Conservation (phyloP, 495 filamentous ascomycete species). For the Trichocladium uniseriatum region DNA sequence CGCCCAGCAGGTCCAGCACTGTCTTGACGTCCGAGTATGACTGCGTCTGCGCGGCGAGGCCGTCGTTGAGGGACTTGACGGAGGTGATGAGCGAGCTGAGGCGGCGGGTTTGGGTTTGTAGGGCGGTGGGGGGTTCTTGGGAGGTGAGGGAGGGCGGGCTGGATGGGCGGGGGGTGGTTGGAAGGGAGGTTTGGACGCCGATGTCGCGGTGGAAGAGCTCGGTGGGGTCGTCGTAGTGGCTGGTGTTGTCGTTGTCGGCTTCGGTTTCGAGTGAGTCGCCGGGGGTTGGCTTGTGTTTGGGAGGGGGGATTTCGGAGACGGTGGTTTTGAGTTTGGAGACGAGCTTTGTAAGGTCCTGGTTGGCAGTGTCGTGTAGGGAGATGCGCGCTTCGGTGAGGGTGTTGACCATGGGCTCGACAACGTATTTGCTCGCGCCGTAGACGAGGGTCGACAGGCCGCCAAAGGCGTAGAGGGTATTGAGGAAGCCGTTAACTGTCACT, state of each 20-base stretch:
- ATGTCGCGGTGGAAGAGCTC: conserved; percentile 88
- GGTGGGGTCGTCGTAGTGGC: conserved; percentile 52
- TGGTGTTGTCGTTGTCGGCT: conserved; percentile 28
- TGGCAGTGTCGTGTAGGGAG: conserved; percentile 60
- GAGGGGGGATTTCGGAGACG: conserved; percentile 50
- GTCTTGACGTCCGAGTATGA: conserved; percentile 30
- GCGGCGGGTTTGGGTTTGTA: conserved; percentile 27
- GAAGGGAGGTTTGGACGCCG: conserved; percentile 72
- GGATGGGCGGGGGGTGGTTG: conserved; percentile 20
- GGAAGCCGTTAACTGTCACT: conserved; percentile 62
- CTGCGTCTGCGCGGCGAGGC: conserved; percentile 33
- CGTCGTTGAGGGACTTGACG: conserved; percentile 43
- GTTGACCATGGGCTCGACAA: conserved; percentile 75
- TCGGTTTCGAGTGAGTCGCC: not conserved
- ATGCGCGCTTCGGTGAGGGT: conserved; percentile 68
- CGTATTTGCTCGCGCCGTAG: conserved; percentile 73
- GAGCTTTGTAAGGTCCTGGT: conserved; percentile 54
- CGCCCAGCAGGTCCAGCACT: conserved; percentile 38
- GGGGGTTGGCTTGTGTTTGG: not conserved
- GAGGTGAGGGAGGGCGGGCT: not conserved
- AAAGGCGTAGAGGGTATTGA: conserved; percentile 71
- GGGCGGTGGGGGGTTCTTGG: conserved; percentile 16
- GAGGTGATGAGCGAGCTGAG: conserved; percentile 35
- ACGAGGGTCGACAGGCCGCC: conserved; percentile 58
- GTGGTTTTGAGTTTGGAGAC: conserved; percentile 63